These are phyloP conservation scores for Ustilago hordei DNA, from an alignment of 1,284 basidiomycete species.

Conservation along the genomic window DNA sequence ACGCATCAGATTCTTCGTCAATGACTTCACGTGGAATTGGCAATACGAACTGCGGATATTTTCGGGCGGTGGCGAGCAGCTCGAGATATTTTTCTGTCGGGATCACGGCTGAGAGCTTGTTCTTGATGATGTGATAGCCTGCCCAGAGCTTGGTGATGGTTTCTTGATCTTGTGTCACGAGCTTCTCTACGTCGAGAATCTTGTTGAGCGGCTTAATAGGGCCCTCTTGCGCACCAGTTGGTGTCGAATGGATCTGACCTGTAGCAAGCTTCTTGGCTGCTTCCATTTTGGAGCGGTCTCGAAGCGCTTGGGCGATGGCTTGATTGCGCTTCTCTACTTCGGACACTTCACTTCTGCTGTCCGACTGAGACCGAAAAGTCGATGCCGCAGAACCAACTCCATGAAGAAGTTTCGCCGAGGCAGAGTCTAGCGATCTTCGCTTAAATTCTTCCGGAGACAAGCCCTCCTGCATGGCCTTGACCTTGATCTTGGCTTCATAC, in stretches of 20 bases:
- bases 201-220: constrained; percentile 59
- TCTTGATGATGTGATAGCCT: constrained; percentile 64
- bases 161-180: constrained; percentile 44
- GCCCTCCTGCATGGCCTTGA: constrained; percentile 62
- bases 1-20: constrained; percentile 26
- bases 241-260: constrained; percentile 36
- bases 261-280: constrained; percentile 47
- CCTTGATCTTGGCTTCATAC: constrained; percentile 60
- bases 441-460: constrained; percentile 52
- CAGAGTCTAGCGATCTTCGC: constrained; percentile 26
- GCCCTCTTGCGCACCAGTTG: constrained; percentile 38
- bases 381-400: not conserved
- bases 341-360: constrained; percentile 2
- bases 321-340: constrained; percentile 52
- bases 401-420: constrained; percentile 14
- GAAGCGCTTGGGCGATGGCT: constrained; percentile 40
- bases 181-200: constrained; percentile 62
- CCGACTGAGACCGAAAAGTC: not conserved
- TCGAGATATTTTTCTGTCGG: constrained; percentile 56
- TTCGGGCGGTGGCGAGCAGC: constrained; percentile 53
- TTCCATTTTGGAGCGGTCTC: constrained; percentile 40
- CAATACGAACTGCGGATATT: constrained; percentile 66
- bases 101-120: constrained; percentile 67
- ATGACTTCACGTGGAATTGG: constrained; percentile 60
- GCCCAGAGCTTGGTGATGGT: constrained; percentile 66